Conservation (phyloP, 345 rosid species). For the Streptanthus diversifolius region DNA sequence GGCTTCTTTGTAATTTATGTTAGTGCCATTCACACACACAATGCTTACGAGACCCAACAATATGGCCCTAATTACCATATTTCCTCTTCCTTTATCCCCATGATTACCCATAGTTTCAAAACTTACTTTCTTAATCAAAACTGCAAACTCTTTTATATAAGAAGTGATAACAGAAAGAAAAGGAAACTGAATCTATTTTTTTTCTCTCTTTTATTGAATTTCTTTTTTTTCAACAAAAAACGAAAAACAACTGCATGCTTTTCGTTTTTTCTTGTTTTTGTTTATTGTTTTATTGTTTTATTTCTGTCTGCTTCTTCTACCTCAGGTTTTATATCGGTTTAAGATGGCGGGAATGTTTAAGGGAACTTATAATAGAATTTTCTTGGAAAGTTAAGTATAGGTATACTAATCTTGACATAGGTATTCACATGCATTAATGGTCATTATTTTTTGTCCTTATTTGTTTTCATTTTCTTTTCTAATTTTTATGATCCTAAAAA, state of each 20-base stretch:
- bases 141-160: slow-evolving; percentile 15
- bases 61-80: slow-evolving; percentile 19
- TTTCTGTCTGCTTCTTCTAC: neutral
- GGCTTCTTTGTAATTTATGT: slow-evolving; percentile 64
- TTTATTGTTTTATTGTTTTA: neutral
- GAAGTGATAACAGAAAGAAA: neutral
- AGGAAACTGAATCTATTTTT: slow-evolving; percentile 1
- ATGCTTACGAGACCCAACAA: slow-evolving; percentile 42
- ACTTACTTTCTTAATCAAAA: neutral
- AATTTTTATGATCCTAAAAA: slow-evolving; percentile 17
- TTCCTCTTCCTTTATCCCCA: slow-evolving; percentile 18
- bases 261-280: slow-evolving; percentile 31
- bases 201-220: neutral
- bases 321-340: slow-evolving; percentile 2
- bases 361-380: slow-evolving; percentile 21
- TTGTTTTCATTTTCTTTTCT: neutral
- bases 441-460: neutral
- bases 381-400: slow-evolving; percentile 30
- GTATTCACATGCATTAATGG: slow-evolving; percentile 13
- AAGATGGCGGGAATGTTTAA: neutral
- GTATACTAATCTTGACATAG: slow-evolving; percentile 32
- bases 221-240: slow-evolving; percentile 26
- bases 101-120: slow-evolving; percentile 18
- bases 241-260: slow-evolving; percentile 38
- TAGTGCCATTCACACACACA: slow-evolving; percentile 33